Base-by-base conservation (phyloP, 31 red algal genomes). In the Endocladia muricata region DNA sequence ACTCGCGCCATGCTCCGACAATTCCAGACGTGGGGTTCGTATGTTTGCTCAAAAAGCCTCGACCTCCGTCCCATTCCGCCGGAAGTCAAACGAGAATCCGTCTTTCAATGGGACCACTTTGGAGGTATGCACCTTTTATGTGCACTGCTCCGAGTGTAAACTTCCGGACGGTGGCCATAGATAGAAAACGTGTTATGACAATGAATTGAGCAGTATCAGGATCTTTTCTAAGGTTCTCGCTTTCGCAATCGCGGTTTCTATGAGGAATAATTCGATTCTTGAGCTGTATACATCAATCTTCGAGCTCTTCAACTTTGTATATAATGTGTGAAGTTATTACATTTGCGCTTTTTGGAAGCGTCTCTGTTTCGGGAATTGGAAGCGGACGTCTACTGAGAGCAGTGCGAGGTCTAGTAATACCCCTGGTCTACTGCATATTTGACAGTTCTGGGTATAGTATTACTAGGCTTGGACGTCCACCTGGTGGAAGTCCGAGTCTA, bases 81-180 rank as follows among this genome's bases (percentile, higher is more conserved):
- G 76, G 76, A 19, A 61, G 76, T 15, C 76, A 39, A 5, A 79
- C 58, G 33, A 67, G 55, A 31, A 68, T 79, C 2, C 32, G 3
- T 51, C 61, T 26, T 25, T 79, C 33, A 19, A 79, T 79, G 4
- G 56, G 52, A 25, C 74, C 74, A 37, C 74, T 74, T 31, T 74
- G 70, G 23, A 74, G 21, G 31, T 74, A 74, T 4, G 70, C 70
- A 54, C 70, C 70, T n/a, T 57, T 74, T n/a, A 74, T 57, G 44
- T 74, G 44, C n/a, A 30, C 70, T 9, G 33, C 4, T 4, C 44
- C 41, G 47, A 74, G 44, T 7, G 19, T 26, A 6, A 74, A 28
- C 5, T 47, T 30, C 13, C 54, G 70, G 13, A 57, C 25, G 8
- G 47, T 47, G 11, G 70, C 47, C 5, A 74, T 8, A 25, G 70